Evolutionary conservation across 2,329 filamentous ascomycete genomes (phyloP).

Genomic region (Proliferodiscus dingleyae): DNA sequence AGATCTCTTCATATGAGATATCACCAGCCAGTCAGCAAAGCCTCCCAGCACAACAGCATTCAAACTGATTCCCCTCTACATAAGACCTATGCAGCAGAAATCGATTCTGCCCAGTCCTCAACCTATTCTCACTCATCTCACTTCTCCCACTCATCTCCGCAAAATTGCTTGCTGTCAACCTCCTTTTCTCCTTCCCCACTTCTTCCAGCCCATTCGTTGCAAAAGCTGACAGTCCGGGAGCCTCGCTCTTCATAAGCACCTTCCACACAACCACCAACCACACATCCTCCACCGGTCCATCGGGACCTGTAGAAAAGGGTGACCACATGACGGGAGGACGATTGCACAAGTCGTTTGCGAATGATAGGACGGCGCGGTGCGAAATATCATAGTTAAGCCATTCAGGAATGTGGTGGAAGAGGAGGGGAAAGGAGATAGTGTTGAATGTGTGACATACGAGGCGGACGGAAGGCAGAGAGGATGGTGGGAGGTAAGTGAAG

Average conservation of each 20-base stretch:
- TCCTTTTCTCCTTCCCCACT: neutral
- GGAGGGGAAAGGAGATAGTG: conserved; percentile 13
- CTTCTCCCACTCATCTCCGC: conserved; percentile 17
- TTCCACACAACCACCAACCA: conserved; percentile 21
- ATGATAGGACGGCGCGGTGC: conserved; percentile 8
- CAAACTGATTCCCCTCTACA: neutral
- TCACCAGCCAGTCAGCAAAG: neutral
- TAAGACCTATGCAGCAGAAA: conserved; percentile 19
- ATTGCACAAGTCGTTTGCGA: conserved; percentile 11
- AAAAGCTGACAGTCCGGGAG: neutral
- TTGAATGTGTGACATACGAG: conserved; percentile 17
- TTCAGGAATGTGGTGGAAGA: conserved; percentile 17
- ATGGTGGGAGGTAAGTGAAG: conserved; percentile 11
- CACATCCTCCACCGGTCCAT: conserved; percentile 6
- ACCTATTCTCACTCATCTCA: conserved; percentile 17
- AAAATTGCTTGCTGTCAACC: conserved; percentile 16
- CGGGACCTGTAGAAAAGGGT: conserved; percentile 13
- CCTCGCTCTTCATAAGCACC: conserved; percentile 2
- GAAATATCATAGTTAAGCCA: conserved; percentile 15
- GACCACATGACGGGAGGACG: conserved; percentile 21
- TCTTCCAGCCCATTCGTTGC: neutral
- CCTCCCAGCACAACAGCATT: neutral
- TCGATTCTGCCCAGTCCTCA: conserved; percentile 22
- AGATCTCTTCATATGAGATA: too few species aligned
- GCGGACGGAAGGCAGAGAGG: conserved; percentile 13